Evolutionary conservation across 495 filamentous ascomycete species (phyloP).

Genomic region (Penicillium dipodomyicola): DNA sequence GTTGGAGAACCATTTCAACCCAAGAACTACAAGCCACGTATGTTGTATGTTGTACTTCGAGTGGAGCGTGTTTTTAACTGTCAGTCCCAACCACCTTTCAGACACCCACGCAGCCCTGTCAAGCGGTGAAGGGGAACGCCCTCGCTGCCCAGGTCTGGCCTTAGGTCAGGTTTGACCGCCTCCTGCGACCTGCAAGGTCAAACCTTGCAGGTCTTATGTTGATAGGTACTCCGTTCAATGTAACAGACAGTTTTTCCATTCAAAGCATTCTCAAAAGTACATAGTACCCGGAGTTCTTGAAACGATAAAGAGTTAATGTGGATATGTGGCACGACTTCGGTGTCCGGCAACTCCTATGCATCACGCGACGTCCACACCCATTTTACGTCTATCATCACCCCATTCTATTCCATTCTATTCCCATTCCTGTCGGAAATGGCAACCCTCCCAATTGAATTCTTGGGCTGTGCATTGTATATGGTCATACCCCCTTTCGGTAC

Average conservation of each 20-base stretch:
- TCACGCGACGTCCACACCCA: slow-evolving; percentile 9
- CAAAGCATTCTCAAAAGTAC: slow-evolving; percentile 8
- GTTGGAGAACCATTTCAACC: not conserved
- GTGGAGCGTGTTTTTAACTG: slow-evolving; percentile 15
- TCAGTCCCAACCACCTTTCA: slow-evolving; percentile 13
- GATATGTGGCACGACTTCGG: slow-evolving; percentile 14
- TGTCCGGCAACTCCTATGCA: slow-evolving; percentile 8
- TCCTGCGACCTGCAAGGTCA: slow-evolving; percentile 34
- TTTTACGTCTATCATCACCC: not conserved
- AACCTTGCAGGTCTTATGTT: slow-evolving; percentile 29
- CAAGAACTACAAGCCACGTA: slow-evolving; percentile 1
- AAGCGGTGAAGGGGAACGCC: slow-evolving; percentile 26
- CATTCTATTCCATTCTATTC: not conserved
- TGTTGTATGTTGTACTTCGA: not conserved
- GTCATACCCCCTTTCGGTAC: not conserved
- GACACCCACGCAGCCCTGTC: slow-evolving; percentile 27
- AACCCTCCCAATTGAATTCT: slow-evolving; percentile 1
- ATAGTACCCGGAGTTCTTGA: not conserved
- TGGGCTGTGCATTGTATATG: not conserved
- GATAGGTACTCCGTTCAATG: not conserved
- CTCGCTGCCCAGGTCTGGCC: slow-evolving; percentile 10
- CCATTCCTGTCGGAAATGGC: slow-evolving; percentile 4
- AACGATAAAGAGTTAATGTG: slow-evolving; percentile 10
- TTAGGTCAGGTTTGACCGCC: slow-evolving; percentile 34
- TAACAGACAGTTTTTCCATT: not conserved